Base-by-base conservation (phyloP, 2,329 filamentous ascomycete species). In the Talaromyces sp. region DNA sequence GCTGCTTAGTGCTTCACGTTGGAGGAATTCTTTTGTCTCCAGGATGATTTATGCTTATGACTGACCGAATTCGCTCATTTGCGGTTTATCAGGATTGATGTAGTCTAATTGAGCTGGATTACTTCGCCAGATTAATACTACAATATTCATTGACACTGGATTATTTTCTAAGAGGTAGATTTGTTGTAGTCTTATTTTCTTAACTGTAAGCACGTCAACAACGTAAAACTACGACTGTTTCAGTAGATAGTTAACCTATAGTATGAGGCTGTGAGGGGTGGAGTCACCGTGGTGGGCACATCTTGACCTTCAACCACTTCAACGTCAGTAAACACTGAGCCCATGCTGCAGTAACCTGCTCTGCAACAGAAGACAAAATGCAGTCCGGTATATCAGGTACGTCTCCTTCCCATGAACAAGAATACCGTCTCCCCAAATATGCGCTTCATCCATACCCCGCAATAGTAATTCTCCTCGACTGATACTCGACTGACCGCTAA, bases 361-460 rank as follows among this genome's bases (percentile, higher is more conserved):
- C 45, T 33, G 45, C 45, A 33, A 33, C 22, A 41, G 11, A 22
- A 39, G 15, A 40, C 65, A 74, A 63, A 33, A 79, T 79, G 76
- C 76, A 78, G 70, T 78, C 76, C n/a, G 76, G 76, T 68, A 78
- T 78, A 62, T 69, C 75, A 68, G 76, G 76, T 78, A 69, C 54
- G 62, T 43, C 28, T 43, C 17, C 39, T 37, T 33, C 13, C 10
- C 15, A 52, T 37, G 1, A 15, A 33, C 19, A 2, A 22, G 2
- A 52, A n/a, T 5, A 15, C 28, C 15, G 22, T 6, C 9, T 46
- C 28, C 41, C 35, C 10, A n/a, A 21, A 37, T 4, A 22, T 21
- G 21, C 33, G 22, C 28, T 40, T n/a, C 8, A 22, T 13, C 11
- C 43, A 37, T 53, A 61, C 52, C 40, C 41, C 48, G 60, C 55